Conservation (phyloP, 345 rosid genomes). For the Turnera subulata region DNA sequence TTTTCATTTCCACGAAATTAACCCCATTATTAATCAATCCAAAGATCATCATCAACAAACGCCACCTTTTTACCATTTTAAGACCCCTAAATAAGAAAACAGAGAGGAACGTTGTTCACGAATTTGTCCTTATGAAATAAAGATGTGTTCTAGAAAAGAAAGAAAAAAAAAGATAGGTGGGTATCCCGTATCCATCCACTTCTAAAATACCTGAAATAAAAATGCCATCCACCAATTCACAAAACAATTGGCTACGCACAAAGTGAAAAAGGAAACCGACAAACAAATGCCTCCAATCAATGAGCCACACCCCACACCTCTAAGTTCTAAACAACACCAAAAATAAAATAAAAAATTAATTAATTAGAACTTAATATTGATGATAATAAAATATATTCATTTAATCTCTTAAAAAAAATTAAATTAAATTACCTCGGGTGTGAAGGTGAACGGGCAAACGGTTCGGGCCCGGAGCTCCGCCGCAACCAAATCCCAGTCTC, state of each 20-base stretch:
- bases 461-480: slow-evolving; percentile 74
- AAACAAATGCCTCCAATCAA: not conserved
- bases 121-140: not conserved
- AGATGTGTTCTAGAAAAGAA: not conserved
- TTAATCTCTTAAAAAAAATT: not conserved
- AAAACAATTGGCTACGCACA: too few relatives aligned
- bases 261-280: not conserved
- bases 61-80: too few relatives aligned
- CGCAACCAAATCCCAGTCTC: slow-evolving; percentile 67
- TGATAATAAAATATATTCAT: not conserved
- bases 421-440: slow-evolving; percentile 57
- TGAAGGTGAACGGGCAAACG: slow-evolving; percentile 41
- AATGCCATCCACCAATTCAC: too few relatives aligned
- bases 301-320: not conserved
- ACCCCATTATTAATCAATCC: not conserved
- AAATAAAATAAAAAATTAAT: not conserved
- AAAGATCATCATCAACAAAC: too few relatives aligned
- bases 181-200: too few relatives aligned
- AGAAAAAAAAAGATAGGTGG: not conserved
- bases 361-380: not conserved
- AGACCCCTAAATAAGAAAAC: not conserved
- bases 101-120: not conserved
- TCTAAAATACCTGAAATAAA: too few relatives aligned
- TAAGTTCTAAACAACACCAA: not conserved
- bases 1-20: not conserved